Evolutionary conservation across 2,329 filamentous ascomycete genomes (phyloP).

Genomic region (Penicillium hordei): DNA sequence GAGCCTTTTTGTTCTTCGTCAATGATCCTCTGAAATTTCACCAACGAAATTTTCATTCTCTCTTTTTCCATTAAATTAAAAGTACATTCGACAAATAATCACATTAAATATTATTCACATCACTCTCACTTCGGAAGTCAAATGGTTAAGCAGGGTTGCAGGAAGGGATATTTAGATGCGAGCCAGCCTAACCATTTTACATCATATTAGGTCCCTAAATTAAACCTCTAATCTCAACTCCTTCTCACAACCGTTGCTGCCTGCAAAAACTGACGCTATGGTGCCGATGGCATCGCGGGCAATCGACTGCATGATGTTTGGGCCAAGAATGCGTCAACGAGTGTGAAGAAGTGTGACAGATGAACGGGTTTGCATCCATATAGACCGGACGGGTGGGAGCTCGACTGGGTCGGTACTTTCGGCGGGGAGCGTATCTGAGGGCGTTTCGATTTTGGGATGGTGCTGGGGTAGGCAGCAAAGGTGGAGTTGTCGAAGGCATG

Average conservation of each 20-base stretch:
- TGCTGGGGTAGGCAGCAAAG: background rate
- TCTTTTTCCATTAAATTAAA: background rate
- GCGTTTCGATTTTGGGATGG: background rate
- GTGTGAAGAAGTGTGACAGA: slow-evolving; percentile 19
- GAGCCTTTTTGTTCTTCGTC: too few species aligned
- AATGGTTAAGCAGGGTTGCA: background rate
- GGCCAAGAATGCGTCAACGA: slow-evolving; percentile 27
- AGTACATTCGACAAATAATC: too few species aligned
- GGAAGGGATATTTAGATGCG: background rate
- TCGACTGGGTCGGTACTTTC: slow-evolving; percentile 11
- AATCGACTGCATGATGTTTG: slow-evolving; percentile 17
- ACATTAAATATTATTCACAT: background rate
- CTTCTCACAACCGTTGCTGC: background rate
- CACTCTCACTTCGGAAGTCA: background rate
- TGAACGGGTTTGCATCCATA: slow-evolving; percentile 24
- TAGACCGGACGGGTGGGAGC: slow-evolving; percentile 18
- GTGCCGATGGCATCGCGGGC: slow-evolving; percentile 19
- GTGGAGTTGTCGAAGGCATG: background rate
- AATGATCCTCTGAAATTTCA: too few species aligned
- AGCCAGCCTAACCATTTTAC: too few species aligned
- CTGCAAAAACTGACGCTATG: background rate
- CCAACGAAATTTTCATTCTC: background rate
- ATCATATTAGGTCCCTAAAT: background rate
- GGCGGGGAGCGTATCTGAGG: slow-evolving; percentile 5
- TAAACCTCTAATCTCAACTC: too few species aligned